Base-by-base conservation (phyloP, 2,329 filamentous ascomycete species). In the Microcyclospora pomicola region DNA sequence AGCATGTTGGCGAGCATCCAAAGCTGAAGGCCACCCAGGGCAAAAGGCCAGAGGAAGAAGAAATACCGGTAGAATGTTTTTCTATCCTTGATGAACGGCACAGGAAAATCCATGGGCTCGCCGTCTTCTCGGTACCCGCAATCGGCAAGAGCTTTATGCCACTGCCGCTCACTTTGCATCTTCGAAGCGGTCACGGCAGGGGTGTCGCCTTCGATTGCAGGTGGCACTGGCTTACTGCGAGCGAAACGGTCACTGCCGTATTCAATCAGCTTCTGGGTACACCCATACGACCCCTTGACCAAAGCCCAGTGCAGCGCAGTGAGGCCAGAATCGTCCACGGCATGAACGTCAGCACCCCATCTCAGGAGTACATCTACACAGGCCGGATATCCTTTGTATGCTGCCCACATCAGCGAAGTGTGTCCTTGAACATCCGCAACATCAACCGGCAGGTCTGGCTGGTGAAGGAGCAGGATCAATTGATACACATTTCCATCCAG, bases 331-430 rank as follows among this genome's bases (percentile, higher is more conserved):
- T 95, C 86, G 53, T 98, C 91, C 24, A 73, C 77, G 27, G 84
- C 80, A 60, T 93, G 85, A 7, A 95, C 85, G 56, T 86, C 91
- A 29, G 91, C 91, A 37, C 91, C 92, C 86, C 91, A 98, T 49
- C 86, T 77, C 42, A 98, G 65, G 48, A 94, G 88, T 32, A 96
- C 61, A 56, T 96, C 91, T 34, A 96, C 88, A 51, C 85, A 93
- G 34, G 81, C 78, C 0, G 88, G 84, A 57, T 80, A 95, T 28
- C 92, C 91, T 62, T 98, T 98, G 67, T 98, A 98, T 12, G 88
- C 88, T 13, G 91, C 85, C 91, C 91, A 98, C 91, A 98, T 98
- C 43, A 98, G 70, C 43, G 80, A 81, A 1, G 91, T 96, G 61
- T 98, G 92, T 5, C 87, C 85, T 56, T 86, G 88, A 36, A 76